Base-by-base conservation (phyloP, 2,329 filamentous ascomycete species). In the Saccharata proteae region DNA sequence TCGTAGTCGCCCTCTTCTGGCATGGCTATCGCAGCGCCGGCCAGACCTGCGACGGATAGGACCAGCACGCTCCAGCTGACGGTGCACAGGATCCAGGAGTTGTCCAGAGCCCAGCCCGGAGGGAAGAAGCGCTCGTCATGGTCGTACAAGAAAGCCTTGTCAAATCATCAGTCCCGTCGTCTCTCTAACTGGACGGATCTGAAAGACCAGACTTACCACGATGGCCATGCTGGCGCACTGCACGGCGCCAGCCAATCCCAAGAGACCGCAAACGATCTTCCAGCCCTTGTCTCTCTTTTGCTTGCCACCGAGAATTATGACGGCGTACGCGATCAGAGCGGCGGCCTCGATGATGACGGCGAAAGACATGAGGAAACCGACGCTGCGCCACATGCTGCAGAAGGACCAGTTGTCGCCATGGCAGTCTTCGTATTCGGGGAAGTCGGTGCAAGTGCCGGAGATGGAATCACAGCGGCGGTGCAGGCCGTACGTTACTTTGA, bases 341-440 rank as follows among this genome's bases (percentile, higher is more conserved):
- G 80, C 83, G 23, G 90, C 69, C 55, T 93, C 78, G 22, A 90
- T 53, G n/a, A 93, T 75, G 21, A 84, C 72, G 6, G 80, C 71
- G 45, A 94, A 81, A 31, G 77, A 81, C 62, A 93, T 84, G 41
- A 93, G 59, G 58, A 94, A 96, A 15, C 82, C 85, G 20, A 84
- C 76, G 16, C 76, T 83, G 37, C 81, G 72, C 88, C 88, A 98
- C 69, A 92, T 80, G 45, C 76, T 80, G 64, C 90, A 96, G 59
- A 96, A 94, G 47, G 76, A 74, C 30, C 74, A 68, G 43, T 77
- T 71, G 31, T 73, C 69, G 43, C 66, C 69, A 34, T 63, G 60
- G 56, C 82, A 88, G 51, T 83, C 76, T 35, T 71, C 64, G 32
- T 69, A 60, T 40, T 67, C 64, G 3, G 83, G 83, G 54, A 85